Base-by-base conservation (phyloP, 2,329 filamentous ascomycete genomes). In the Cladobotryum protrusum region DNA sequence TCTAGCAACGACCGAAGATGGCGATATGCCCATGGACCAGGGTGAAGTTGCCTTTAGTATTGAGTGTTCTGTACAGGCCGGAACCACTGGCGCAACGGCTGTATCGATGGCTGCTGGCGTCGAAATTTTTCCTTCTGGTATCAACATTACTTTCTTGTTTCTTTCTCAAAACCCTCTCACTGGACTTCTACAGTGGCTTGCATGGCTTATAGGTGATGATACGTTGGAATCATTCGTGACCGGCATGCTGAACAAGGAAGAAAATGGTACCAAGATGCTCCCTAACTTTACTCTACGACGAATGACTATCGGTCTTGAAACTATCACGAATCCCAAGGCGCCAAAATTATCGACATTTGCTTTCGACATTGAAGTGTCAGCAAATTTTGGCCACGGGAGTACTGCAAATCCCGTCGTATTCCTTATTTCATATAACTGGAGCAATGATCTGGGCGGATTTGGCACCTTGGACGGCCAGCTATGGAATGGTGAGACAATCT, bases 401-500 rank as follows among this genome's bases (percentile, higher is more conserved):
- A 35, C 29, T 20, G n/a, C n/a, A 12, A 44, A 33, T 7, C 49
- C 49, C 7, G 24, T 20, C 13, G 35, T 52, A 40, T 52, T 52
- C 15, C 45, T 52, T n/a, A 15, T 52, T 13, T 48, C 40, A 9
- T 52, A 52, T 17, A 40, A 40, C 17, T 48, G 49, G 49, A 43
- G 36, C 33, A 17, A 19, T 5, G n/a, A 19, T n/a, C 13, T 18
- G 18, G 49, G 49, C 17, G 45, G 45, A 7, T 32, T 42, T 32
- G 49, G 49, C 18, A 48, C 32, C 4, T 40, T 51, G 13, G 12
- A 15, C 1, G 49, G 49, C 32, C 39, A 51, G 15, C 29, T 51
- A 9, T 51, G 49, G 49, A 51, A 47, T 35, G 14, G 49, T 51
- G 20, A 47, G 49, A 20, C 1, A 12, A 32, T 9, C n/a, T 4